These are phyloP conservation scores for Rhizophora mangle DNA, from an alignment of 345 rosid genomes.

Conservation along the genomic window DNA sequence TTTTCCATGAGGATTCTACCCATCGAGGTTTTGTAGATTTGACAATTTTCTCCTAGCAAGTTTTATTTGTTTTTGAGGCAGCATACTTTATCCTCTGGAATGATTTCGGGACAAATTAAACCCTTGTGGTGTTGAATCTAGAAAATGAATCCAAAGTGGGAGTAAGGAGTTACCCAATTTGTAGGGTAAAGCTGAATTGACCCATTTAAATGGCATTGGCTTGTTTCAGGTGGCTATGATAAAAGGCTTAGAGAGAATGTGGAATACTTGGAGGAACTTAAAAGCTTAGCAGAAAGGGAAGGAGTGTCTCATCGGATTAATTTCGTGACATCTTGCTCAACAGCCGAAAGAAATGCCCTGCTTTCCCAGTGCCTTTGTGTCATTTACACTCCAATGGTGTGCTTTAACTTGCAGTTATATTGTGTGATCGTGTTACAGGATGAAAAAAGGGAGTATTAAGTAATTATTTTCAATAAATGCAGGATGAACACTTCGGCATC, in stretches of 20 bases:
- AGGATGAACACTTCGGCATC: slow-evolving; percentile 95
- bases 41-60: neutral
- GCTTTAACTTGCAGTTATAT: slow-evolving; percentile 2
- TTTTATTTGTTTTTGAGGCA: neutral
- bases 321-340: slow-evolving; percentile 78
- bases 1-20: neutral
- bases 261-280: slow-evolving; percentile 77
- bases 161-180: neutral
- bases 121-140: neutral
- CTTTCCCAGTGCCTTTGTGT: slow-evolving; percentile 73
- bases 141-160: neutral
- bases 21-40: neutral
- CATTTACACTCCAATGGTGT: slow-evolving; percentile 80
- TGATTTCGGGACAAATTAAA: neutral
- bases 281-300: slow-evolving; percentile 55
- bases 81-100: neutral
- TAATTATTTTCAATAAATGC: slow-evolving; percentile 9
- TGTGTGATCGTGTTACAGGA: neutral
- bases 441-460: neutral
- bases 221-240: slow-evolving; percentile 72
- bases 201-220: neutral
- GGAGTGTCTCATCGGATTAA: slow-evolving; percentile 52
- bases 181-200: neutral
- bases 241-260: slow-evolving; percentile 74
- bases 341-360: slow-evolving; percentile 78